Percentiles rank a stretch among this genome's conserved stretches.
phyloP scores from a whole-genome alignment of 306 rosid genomes.

The Citrullus amarus region DNA sequence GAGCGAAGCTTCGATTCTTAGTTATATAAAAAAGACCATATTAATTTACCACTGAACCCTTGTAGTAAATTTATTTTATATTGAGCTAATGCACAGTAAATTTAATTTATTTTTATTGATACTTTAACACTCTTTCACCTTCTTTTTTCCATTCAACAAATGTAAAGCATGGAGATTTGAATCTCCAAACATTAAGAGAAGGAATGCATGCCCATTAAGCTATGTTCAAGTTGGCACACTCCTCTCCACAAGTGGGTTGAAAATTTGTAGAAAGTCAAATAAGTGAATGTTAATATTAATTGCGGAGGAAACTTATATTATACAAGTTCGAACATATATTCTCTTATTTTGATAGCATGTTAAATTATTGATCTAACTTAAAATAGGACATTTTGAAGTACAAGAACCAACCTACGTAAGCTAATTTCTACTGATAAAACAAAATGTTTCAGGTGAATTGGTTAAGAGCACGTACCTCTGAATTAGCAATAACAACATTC shows the following conservation, averaged over 20 bases:
- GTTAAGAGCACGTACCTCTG: constrained; percentile 35
- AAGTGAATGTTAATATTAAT: neutral
- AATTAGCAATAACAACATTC: constrained; percentile 59
- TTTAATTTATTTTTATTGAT: neutral
- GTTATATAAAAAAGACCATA: too few relatives aligned
- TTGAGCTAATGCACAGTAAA: too few relatives aligned
- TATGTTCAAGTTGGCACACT: neutral
- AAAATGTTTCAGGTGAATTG: neutral
- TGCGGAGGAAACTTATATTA: neutral
- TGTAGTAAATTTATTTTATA: too few relatives aligned
- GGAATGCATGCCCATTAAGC: neutral
- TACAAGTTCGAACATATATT: too few relatives aligned
- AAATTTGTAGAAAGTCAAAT: too few relatives aligned
- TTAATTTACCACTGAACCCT: neutral
- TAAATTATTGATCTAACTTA: too few relatives aligned
- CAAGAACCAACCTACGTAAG: neutral
- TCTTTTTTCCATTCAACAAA: too few relatives aligned
- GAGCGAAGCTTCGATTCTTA: too few relatives aligned
- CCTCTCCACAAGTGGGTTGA: neutral
- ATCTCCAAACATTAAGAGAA: too few relatives aligned
- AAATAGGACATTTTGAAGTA: neutral
- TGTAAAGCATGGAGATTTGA: too few relatives aligned
- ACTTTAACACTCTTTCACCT: too few relatives aligned
- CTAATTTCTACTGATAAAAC: too few relatives aligned
- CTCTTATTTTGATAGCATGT: neutral